A percentile compares a stretch with the other conserved stretches of the same genome.
Conservation (phyloP, 306 rosid species). For the Ormosia emarginata region DNA sequence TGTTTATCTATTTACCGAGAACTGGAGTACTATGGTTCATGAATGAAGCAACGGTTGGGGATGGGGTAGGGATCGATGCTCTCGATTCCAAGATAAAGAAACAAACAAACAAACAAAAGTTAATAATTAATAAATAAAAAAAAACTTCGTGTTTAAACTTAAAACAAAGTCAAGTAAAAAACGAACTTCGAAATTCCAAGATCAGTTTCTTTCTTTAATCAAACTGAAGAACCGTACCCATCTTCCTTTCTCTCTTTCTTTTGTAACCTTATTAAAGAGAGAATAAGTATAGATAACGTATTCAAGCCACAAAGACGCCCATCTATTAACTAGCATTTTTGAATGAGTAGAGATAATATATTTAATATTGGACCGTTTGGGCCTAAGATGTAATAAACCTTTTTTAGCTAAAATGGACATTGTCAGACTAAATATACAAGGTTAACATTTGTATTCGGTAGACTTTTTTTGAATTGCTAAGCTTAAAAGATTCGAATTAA, state of each 20-base stretch:
- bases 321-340: not conserved
- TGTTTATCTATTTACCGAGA: not conserved
- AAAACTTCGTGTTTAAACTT: not conserved
- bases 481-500: too few relatives aligned
- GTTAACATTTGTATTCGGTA: too few relatives aligned
- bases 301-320: not conserved
- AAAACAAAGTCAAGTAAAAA: not conserved
- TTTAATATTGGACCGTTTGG: not conserved
- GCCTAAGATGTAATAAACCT: too few relatives aligned
- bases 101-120: not conserved
- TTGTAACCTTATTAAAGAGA: not conserved
- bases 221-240: not conserved
- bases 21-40: not conserved
- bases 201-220: not conserved
- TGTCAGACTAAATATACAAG: too few relatives aligned
- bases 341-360: not conserved
- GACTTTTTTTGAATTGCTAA: too few relatives aligned
- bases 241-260: not conserved
- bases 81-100: not conserved
- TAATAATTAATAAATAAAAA: not conserved
- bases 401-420: too few relatives aligned
- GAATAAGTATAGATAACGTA: not conserved
- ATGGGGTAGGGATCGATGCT: not conserved
- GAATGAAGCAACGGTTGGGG: not conserved
- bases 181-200: not conserved